Conservation (phyloP, 1,284 basidiomycete species). For the Veloboletus limbatus region DNA sequence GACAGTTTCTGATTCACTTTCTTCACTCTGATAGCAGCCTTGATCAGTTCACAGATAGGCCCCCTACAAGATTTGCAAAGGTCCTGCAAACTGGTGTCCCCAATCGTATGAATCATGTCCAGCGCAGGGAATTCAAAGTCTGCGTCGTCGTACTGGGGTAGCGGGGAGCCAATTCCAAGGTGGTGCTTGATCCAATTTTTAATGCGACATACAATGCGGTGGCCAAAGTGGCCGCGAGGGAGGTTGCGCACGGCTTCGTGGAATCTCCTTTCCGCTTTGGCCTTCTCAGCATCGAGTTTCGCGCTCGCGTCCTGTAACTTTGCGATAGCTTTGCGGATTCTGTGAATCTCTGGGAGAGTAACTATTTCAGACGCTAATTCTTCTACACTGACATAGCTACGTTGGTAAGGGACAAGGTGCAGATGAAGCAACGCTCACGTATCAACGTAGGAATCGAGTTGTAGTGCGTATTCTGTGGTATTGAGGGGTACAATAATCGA, state of each 20-base stretch:
- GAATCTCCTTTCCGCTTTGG: conserved; percentile 37
- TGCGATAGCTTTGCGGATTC: conserved; percentile 48
- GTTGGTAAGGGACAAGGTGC: not conserved
- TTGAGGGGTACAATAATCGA: conserved; percentile 68
- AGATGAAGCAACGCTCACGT: conserved; percentile 37
- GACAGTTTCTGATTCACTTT: conserved; percentile 70
- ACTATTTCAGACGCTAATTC: conserved; percentile 34
- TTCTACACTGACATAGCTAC: conserved; percentile 43
- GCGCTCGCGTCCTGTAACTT: conserved; percentile 51
- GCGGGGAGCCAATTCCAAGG: conserved; percentile 13
- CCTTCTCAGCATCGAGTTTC: conserved; percentile 52
- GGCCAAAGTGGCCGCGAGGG: not conserved
- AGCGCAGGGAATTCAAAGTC: conserved; percentile 14
- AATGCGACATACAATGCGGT: conserved; percentile 7
- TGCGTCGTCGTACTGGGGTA: conserved; percentile 12
- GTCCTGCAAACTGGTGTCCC: not conserved
- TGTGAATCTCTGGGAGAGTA: conserved; percentile 43
- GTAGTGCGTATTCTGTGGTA: conserved; percentile 70
- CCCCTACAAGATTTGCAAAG: conserved; percentile 8
- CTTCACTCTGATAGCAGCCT: conserved; percentile 61
- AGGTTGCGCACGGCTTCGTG: conserved; percentile 34
- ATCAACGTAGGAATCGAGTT: conserved; percentile 59
- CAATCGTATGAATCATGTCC: conserved; percentile 1
- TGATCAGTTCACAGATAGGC: conserved; percentile 43
- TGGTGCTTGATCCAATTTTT: conserved; percentile 33